phyloP scores from a whole-genome alignment of 2,329 filamentous ascomycete genomes.

The Beauveria medogensis region DNA sequence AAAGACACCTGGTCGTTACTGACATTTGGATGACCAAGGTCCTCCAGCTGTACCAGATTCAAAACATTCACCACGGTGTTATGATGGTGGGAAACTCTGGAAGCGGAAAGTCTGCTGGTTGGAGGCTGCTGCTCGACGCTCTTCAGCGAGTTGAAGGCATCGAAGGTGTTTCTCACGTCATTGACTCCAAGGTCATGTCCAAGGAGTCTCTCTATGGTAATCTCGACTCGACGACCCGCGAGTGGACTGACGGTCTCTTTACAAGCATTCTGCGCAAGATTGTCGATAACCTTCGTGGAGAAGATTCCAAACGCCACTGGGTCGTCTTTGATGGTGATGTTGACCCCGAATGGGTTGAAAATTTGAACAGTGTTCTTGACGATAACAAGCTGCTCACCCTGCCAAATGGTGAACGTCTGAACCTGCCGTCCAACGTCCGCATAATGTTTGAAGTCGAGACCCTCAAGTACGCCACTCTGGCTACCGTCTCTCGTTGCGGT shows the following conservation, averaged over 20 bases:
- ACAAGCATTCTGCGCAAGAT: constrained; percentile 97
- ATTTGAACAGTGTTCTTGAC: constrained; percentile 97
- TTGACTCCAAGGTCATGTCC: constrained; percentile 99
- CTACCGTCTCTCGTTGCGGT: constrained; percentile 98
- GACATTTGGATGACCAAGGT: constrained; percentile 98
- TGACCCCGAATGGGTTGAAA: constrained; percentile 99
- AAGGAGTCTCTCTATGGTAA: constrained; percentile 96
- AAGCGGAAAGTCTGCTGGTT: constrained; percentile 93
- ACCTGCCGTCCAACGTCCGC: constrained; percentile 85
- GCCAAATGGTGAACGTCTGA: constrained; percentile 95
- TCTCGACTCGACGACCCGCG: constrained; percentile 89
- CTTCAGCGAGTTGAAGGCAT: constrained; percentile 83
- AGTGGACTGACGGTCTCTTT: constrained; percentile 98
- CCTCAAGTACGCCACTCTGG: constrained; percentile 91
- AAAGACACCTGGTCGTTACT: constrained; percentile 81
- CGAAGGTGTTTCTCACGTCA: constrained; percentile 93
- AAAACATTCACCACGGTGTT: constrained; percentile 95
- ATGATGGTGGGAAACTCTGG: constrained; percentile 99
- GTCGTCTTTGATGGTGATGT: constrained; percentile 99
- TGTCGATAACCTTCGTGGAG: constrained; percentile 94
- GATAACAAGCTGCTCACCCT: constrained; percentile 97
- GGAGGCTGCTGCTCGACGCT: constrained; percentile 86
- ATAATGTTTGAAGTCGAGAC: constrained; percentile 99
- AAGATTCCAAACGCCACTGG: constrained; percentile 96
- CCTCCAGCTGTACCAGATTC: constrained; percentile 94